phyloP scores from a whole-genome alignment of 139 green algal species.

The Chlamydomonas sphaeroides region DNA sequence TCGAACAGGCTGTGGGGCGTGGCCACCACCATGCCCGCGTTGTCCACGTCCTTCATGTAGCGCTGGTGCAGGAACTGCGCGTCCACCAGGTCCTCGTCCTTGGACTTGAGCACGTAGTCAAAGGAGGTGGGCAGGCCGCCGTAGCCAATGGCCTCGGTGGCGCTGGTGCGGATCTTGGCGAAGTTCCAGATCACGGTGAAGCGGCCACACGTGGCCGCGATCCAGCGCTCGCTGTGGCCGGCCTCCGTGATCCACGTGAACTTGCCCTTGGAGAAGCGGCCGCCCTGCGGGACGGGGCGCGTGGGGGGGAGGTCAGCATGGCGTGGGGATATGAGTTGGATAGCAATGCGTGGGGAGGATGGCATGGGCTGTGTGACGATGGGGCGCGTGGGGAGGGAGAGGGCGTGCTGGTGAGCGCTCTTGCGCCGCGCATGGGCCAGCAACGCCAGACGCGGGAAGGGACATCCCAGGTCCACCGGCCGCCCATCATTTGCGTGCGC shows the following conservation, averaged over 20 bases:
- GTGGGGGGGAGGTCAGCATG: background rate
- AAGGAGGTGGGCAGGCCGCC: conserved; percentile 85
- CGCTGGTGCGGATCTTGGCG: conserved; percentile 41
- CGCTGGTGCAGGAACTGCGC: conserved; percentile 81
- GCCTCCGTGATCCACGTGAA: conserved; percentile 86
- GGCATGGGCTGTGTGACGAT: too few species aligned
- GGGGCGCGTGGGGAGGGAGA: background rate
- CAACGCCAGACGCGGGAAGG: too few species aligned
- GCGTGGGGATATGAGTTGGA: background rate
- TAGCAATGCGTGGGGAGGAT: too few species aligned
- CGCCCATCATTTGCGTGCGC: too few species aligned
- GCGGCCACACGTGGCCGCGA: conserved; percentile 83
- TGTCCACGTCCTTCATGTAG: conserved; percentile 32
- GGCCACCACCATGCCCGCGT: conserved; percentile 57
- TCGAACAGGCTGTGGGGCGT: conserved; percentile 67
- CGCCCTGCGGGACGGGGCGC: background rate
- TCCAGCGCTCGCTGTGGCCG: conserved; percentile 84
- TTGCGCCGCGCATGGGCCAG: too few species aligned
- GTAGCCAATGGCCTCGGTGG: conserved; percentile 55
- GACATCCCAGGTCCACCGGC: too few species aligned
- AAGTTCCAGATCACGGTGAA: conserved; percentile 90
- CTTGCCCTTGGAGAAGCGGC: conserved; percentile 48
- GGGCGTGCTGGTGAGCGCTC: background rate
- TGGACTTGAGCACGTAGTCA: conserved; percentile 84
- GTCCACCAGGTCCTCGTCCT: conserved; percentile 85